Evolutionary conservation across 1,139 yeast genomes (phyloP).

Genomic region (Magnusiomyces suaveolens): DNA sequence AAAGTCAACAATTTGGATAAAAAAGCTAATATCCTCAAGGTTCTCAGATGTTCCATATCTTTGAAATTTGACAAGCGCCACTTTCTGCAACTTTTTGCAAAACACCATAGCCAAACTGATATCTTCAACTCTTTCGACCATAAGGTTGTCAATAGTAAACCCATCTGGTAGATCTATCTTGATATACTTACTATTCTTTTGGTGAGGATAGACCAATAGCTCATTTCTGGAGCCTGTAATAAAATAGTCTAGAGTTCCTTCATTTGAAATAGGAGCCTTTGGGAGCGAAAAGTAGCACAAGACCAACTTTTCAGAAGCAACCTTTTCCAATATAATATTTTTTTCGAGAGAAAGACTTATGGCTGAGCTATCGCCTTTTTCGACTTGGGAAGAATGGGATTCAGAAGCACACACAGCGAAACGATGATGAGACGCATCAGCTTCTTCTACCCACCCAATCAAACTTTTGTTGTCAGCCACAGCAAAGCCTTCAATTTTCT

Average conservation of each 20-base stretch:
- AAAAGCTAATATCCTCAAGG: background rate
- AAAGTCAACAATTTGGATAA: background rate
- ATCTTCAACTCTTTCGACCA: background rate
- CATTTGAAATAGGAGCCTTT: background rate
- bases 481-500: background rate
- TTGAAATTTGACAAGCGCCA: background rate
- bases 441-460: background rate
- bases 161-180: background rate
- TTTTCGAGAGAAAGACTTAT: background rate
- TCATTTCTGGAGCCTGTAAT: background rate
- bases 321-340: background rate
- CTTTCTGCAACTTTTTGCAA: background rate
- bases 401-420: background rate
- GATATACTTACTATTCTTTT: background rate
- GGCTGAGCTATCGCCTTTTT: background rate
- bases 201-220: background rate
- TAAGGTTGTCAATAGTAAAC: background rate
- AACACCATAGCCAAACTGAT: background rate
- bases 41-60: background rate
- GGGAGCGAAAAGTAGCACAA: background rate
- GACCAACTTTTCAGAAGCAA: background rate
- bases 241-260: background rate
- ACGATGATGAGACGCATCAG: background rate
- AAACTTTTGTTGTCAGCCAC: background rate
- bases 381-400: background rate